These are phyloP conservation scores for Leucogyrophana mollusca DNA, from an alignment of 768 basidiomycete genomes.

Conservation along the genomic window DNA sequence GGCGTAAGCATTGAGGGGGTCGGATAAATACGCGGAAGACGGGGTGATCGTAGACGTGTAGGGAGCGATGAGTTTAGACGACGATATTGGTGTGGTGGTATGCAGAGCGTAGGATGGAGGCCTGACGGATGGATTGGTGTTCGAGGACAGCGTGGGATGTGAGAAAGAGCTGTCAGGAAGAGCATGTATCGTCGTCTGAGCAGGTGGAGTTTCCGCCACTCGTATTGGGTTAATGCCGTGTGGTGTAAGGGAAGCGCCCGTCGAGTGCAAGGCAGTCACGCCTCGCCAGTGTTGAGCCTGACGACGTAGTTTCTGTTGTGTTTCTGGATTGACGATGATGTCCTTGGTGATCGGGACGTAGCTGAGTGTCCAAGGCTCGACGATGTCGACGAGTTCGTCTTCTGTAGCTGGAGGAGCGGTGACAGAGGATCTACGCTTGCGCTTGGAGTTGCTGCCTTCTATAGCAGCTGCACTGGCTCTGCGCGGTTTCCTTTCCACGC, in stretches of 20 bases:
- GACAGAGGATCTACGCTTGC: constrained; percentile 40
- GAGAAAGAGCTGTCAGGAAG: constrained; percentile 29
- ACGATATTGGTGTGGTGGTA: constrained; percentile 55
- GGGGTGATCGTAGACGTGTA: constrained; percentile 65
- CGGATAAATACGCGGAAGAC: constrained; percentile 64
- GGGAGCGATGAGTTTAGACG: constrained; percentile 58
- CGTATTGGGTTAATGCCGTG: constrained; percentile 3
- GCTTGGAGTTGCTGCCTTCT: constrained; percentile 30
- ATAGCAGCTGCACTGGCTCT: constrained; percentile 35
- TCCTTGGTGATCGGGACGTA: constrained; percentile 49
- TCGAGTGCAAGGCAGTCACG: constrained; percentile 50
- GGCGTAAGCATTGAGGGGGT: constrained; percentile 86
- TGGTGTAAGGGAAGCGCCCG: not conserved
- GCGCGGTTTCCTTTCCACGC: constrained; percentile 37
- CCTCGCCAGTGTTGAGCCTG: constrained; percentile 68
- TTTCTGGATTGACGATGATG: constrained; percentile 39
- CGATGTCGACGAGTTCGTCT: constrained; percentile 50
- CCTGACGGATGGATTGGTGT: constrained; percentile 41
- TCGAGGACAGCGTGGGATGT: constrained; percentile 35
- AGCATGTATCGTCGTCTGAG: constrained; percentile 27
- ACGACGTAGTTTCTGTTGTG: constrained; percentile 50
- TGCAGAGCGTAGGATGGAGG: constrained; percentile 67
- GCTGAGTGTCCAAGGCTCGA: constrained; percentile 43
- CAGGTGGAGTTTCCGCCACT: constrained; percentile 13
- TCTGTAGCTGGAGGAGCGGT: constrained; percentile 28